Conservation (phyloP, 345 rosid species). For the Dipteronia sinensis region DNA sequence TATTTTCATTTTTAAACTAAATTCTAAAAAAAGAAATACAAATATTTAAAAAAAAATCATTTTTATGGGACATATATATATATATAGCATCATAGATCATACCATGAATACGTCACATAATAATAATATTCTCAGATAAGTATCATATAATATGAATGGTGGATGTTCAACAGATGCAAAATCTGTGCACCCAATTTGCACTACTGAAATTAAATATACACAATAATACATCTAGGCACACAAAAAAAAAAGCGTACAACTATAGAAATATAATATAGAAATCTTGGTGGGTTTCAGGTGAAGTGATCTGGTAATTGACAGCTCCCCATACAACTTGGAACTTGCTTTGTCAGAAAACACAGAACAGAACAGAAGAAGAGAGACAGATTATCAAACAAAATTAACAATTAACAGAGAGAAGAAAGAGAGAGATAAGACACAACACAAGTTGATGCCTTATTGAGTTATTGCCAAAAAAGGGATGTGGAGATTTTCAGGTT, state of each 20-base stretch:
- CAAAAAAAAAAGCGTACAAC: background rate
- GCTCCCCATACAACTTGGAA: constrained; percentile 21
- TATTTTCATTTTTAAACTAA: too few relatives aligned
- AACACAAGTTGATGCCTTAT: background rate
- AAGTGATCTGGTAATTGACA: constrained; percentile 5
- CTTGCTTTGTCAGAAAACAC: constrained; percentile 29
- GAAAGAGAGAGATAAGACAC: background rate
- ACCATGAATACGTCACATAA: background rate
- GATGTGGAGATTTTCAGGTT: background rate
- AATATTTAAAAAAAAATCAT: background rate
- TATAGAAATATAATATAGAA: constrained; percentile 3
- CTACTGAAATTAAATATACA: background rate
- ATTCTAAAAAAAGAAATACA: background rate
- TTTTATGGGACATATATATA: background rate
- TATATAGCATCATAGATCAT: background rate
- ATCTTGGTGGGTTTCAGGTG: constrained; percentile 22
- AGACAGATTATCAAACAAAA: background rate
- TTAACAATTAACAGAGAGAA: too few relatives aligned
- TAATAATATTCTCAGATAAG: background rate
- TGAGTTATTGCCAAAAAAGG: constrained; percentile 10
- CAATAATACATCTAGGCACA: background rate
- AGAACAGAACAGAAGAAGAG: background rate
- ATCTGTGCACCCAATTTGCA: background rate
- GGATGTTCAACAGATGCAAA: background rate
- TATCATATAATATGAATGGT: background rate